These are phyloP conservation scores for Trichoderma sp. DNA, from an alignment of 2,329 filamentous ascomycete genomes.

Conservation along the genomic window DNA sequence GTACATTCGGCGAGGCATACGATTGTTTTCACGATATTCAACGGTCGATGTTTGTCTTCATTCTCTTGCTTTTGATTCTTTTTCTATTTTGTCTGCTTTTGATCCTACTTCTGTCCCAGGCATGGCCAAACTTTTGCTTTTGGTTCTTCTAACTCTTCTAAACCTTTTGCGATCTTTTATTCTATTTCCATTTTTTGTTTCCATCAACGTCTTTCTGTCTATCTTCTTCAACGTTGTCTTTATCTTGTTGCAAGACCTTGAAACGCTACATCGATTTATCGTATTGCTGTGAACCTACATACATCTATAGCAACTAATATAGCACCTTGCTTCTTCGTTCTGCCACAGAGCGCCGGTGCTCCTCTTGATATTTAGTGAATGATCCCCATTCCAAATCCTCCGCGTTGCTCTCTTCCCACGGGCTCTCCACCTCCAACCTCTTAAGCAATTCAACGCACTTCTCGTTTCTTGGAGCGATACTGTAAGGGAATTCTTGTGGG, in stretches of 20 bases:
- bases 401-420: slow-evolving; percentile 27
- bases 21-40: not conserved
- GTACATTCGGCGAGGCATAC: not conserved
- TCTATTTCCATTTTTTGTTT: not conserved
- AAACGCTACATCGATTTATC: not conserved
- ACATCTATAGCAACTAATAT: not conserved
- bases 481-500: slow-evolving; percentile 22
- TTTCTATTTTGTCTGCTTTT: not conserved
- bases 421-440: slow-evolving; percentile 22
- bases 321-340: not conserved
- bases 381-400: not conserved
- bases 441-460: slow-evolving; percentile 23
- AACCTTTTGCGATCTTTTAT: not conserved
- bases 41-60: not conserved
- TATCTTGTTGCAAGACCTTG: not conserved
- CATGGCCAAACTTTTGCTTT: not conserved
- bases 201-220: not conserved
- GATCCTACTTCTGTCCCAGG: not conserved
- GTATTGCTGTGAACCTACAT: not conserved
- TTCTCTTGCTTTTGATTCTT: not conserved
- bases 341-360: not conserved
- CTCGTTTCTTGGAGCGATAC: slow-evolving; percentile 23
- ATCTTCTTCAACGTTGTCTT: not conserved
- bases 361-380: not conserved
- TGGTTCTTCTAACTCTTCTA: not conserved